Base-by-base conservation (phyloP, 73 alveolate genomes). In the Paramecium tetraurelia region DNA sequence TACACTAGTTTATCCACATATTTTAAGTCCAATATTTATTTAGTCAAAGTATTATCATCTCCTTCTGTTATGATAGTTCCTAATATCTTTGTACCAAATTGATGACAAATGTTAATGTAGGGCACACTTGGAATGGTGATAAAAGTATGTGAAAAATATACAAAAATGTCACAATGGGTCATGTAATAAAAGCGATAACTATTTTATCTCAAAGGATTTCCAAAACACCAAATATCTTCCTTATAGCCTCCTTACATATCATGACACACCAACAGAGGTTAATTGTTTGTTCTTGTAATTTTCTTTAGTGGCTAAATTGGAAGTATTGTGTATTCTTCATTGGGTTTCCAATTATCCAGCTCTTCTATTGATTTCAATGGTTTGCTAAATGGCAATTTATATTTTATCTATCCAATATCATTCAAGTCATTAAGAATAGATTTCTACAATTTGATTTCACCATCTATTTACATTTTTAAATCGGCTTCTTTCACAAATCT, bases 171-270 rank as follows among this genome's bases (percentile, higher is more conserved):
- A 38, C 96, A 92, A 89, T 92, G 75, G 14, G 68, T 36, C 96
- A 96, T 93, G 24, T 95, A 92, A 20, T 92, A 48, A 76, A 94
- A 95, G 38, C 98, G 86, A 63, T 95, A 95, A 24, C 95, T 95
- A 57, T 89, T 63, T 29, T 41, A 48, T 41, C 85, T 31, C 36
- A 70, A 40, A 14, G 68, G 71, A 71, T 86, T 63, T 22, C 94
- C 94, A 69, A 58, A 69, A 11, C 68, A 35, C 44, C 58, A 89
- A 20, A 46, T 89, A 48, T 89, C 94, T 71, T 89, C 86, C 12
- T 20, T 71, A 71, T 89, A 89, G 14, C 94, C 94, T 12, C 84
- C 84, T 70, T 40, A 24, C 94, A 89, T 89, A 70, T 89, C 94
- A 89, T 89, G 94, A 46, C 94, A 89, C n/a, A 89, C 77, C 22